phyloP scores from a whole-genome alignment of 2,329 filamentous ascomycete species.

The Phialophora chinensis region DNA sequence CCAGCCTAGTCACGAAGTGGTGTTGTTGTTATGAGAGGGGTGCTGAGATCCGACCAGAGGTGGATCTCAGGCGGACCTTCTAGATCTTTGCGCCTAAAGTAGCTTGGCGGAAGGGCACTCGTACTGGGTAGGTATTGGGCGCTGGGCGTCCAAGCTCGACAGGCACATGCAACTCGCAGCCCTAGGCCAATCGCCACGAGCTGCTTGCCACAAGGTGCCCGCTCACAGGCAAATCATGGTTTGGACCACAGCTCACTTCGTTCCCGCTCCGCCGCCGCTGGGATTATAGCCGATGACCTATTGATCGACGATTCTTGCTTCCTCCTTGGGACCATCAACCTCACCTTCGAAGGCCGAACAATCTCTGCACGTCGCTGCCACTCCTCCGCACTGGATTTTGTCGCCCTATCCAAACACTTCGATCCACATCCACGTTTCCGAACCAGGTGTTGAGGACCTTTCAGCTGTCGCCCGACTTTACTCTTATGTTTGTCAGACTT shows the following conservation, averaged over 20 bases:
- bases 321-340: constrained; percentile 4
- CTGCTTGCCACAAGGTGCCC: neutral
- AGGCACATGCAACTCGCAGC: neutral
- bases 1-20: neutral
- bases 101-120: neutral
- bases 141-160: neutral
- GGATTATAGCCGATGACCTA: constrained; percentile 14
- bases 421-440: neutral
- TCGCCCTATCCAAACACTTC: constrained; percentile 1
- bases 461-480: neutral
- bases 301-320: constrained; percentile 23
- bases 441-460: neutral
- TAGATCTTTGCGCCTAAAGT: constrained; percentile 12
- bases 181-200: constrained; percentile 1
- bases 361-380: constrained; percentile 5
- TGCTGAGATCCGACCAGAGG: neutral
- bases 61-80: neutral
- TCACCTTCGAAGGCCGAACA: constrained; percentile 7
- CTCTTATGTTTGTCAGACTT: neutral
- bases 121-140: no score
- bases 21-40: neutral
- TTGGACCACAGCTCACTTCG: neutral
- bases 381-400: neutral
- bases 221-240: neutral
- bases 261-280: constrained; percentile 10